These are phyloP conservation scores for Phytophthora pisi DNA, from an alignment of 352 stramenopile genomes.

Conservation along the genomic window DNA sequence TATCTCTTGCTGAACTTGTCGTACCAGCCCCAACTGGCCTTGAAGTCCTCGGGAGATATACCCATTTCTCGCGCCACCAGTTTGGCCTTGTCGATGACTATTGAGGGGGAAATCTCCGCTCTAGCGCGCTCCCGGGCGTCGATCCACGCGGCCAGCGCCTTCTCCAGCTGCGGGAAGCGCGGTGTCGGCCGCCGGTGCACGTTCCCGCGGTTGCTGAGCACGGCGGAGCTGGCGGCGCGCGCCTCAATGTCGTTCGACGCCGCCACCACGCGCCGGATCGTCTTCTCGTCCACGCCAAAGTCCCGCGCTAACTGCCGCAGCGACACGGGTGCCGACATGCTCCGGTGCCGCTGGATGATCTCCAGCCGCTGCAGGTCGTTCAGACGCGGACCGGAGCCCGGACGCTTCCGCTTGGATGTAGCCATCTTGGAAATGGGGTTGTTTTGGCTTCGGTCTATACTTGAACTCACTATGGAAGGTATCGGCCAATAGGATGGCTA, in stretches of 20 bases:
- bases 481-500: background rate
- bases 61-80: slow-evolving; percentile 24
- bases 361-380: slow-evolving; percentile 40
- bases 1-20: slow-evolving; percentile 43
- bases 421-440: background rate
- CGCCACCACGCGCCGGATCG: slow-evolving; percentile 29
- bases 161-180: slow-evolving; percentile 36
- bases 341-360: slow-evolving; percentile 31
- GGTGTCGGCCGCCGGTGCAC: slow-evolving; percentile 19
- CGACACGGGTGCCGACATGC: slow-evolving; percentile 1
- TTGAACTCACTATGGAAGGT: background rate
- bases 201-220: slow-evolving; percentile 17
- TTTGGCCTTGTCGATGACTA: slow-evolving; percentile 41
- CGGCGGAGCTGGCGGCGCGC: slow-evolving; percentile 5
- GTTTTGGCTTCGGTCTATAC: background rate
- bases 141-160: slow-evolving; percentile 28
- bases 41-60: slow-evolving; percentile 31
- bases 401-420: slow-evolving; percentile 14
- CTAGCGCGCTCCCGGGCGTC: slow-evolving; percentile 25
- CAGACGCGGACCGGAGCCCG: slow-evolving; percentile 21
- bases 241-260: slow-evolving; percentile 24
- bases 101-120: slow-evolving; percentile 30
- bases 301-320: slow-evolving; percentile 33
- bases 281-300: slow-evolving; percentile 38
- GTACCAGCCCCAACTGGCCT: slow-evolving; percentile 49